These are phyloP conservation scores for Hypomyces rosellus DNA, from an alignment of 2,329 filamentous ascomycete species.

Conservation along the genomic window DNA sequence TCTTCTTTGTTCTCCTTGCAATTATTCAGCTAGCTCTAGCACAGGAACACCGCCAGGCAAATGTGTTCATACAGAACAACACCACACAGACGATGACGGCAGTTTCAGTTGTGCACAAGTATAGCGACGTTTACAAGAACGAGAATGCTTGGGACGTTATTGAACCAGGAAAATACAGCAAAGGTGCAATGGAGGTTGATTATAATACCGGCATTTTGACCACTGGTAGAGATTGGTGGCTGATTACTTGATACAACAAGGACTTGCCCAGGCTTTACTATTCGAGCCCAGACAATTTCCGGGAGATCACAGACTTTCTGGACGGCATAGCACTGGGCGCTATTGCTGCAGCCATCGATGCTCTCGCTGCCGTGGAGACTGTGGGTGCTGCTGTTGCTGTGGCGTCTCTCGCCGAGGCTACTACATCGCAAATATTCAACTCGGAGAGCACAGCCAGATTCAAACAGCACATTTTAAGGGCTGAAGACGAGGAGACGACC, in stretches of 20 bases:
- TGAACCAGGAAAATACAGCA: background rate
- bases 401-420: too few relatives aligned
- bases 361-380: too few relatives aligned
- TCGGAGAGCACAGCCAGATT: too few relatives aligned
- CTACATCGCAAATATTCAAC: too few relatives aligned
- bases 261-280: conserved; percentile 12
- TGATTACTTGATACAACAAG: conserved; percentile 12
- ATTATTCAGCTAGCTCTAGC: too few relatives aligned
- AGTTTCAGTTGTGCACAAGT: conserved; percentile 14
- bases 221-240: conserved; percentile 15
- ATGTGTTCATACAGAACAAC: conserved; percentile 13
- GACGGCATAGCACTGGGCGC: too few relatives aligned
- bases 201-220: conserved; percentile 15
- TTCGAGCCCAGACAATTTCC: conserved; percentile 11
- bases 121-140: conserved; percentile 15
- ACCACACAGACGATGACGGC: conserved; percentile 7
- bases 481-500: too few relatives aligned
- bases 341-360: too few relatives aligned
- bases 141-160: conserved; percentile 10
- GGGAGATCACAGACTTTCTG: background rate
- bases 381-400: too few relatives aligned
- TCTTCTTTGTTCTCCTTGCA: too few relatives aligned
- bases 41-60: conserved; percentile 4
- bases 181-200: conserved; percentile 9
- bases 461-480: too few relatives aligned